A percentile compares a stretch with the other conserved stretches of the same genome.
phyloP scores from a whole-genome alignment of 2,329 filamentous ascomycete species.

The Shiraia bambusicola region DNA sequence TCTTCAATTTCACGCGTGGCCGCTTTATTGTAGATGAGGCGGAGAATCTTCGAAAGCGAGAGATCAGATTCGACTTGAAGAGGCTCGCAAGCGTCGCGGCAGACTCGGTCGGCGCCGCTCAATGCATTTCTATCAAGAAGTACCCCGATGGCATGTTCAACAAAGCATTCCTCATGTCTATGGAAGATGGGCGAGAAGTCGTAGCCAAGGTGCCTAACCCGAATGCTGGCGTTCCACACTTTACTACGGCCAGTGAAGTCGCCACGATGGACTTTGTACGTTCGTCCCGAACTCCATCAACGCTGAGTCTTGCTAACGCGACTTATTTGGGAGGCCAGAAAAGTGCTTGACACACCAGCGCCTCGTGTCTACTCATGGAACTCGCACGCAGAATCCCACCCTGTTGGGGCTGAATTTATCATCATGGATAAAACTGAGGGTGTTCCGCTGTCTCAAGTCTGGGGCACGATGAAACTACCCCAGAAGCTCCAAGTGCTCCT shows the following conservation, averaged over 20 bases:
- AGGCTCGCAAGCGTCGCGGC: conserved; percentile 15
- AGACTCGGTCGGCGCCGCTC: conserved; percentile 14
- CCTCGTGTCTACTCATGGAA: conserved; percentile 32
- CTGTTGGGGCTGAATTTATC: conserved; percentile 26
- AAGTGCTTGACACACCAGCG: conserved; percentile 23
- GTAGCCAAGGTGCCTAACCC: conserved; percentile 40
- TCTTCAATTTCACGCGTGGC: conserved; percentile 10
- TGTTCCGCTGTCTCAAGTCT: conserved; percentile 27
- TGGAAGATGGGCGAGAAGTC: conserved; percentile 35
- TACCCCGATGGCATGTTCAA: conserved; percentile 36
- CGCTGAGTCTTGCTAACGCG: neutral
- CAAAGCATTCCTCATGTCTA: conserved; percentile 33
- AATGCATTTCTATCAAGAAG: conserved; percentile 24
- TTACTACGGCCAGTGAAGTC: conserved; percentile 36
- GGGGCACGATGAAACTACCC: conserved; percentile 12
- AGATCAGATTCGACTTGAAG: conserved; percentile 9
- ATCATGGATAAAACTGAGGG: conserved; percentile 24
- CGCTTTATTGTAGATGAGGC: conserved; percentile 5
- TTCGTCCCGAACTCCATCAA: neutral
- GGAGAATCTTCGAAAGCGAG: conserved; percentile 1
- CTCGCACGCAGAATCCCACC: conserved; percentile 14
- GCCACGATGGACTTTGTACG: conserved; percentile 31
- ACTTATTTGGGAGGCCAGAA: conserved; percentile 18
- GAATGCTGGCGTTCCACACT: conserved; percentile 30
- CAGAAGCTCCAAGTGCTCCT: conserved; percentile 7